A percentile compares a stretch with the other conserved stretches of the same genome.
Evolutionary conservation across 257 asterid genomes (phyloP).

Genomic region (Solanum microdontum): DNA sequence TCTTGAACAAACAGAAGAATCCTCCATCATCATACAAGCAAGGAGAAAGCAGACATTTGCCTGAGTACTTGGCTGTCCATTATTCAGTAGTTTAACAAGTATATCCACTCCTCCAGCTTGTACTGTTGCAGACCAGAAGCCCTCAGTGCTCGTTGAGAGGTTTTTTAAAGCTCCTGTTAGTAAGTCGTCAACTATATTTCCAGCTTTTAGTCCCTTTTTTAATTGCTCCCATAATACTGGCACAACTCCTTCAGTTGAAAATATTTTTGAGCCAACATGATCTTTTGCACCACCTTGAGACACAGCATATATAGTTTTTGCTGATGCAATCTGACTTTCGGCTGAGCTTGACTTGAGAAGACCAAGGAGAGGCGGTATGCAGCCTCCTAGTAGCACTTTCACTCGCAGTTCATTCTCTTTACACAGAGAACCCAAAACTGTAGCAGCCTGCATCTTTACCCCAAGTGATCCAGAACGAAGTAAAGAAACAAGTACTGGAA

Average conservation of each 20-base stretch:
- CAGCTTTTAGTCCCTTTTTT: slow-evolving; percentile 81
- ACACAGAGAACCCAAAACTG: slow-evolving; percentile 85
- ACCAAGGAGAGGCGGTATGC: slow-evolving; percentile 95
- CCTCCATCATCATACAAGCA: slow-evolving; percentile 97
- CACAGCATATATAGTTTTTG: slow-evolving; percentile 88
- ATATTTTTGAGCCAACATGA: slow-evolving; percentile 93
- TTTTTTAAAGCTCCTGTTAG: slow-evolving; percentile 79
- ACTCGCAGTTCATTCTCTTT: slow-evolving; percentile 90
- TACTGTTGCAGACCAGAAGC: slow-evolving; percentile 82
- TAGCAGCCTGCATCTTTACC: slow-evolving; percentile 86
- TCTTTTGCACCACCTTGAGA: slow-evolving; percentile 94
- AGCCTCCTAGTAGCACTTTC: slow-evolving; percentile 92
- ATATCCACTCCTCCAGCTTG: slow-evolving; percentile 86
- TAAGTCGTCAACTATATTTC: slow-evolving; percentile 72
- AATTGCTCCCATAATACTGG: slow-evolving; percentile 91
- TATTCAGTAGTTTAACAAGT: slow-evolving; percentile 71
- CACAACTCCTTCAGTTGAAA: slow-evolving; percentile 97
- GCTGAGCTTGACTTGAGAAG: slow-evolving; percentile 89
- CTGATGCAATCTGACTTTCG: slow-evolving; percentile 92
- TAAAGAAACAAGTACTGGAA: slow-evolving; percentile 97
- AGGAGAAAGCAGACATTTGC: slow-evolving; percentile 94
- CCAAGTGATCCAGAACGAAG: slow-evolving; percentile 91
- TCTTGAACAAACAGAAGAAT: slow-evolving; percentile 73
- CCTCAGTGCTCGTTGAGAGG: slow-evolving; percentile 91
- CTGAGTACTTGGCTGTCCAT: slow-evolving; percentile 81